Conservation (phyloP, 768 basidiomycete species). For the Lactarius psammicola region DNA sequence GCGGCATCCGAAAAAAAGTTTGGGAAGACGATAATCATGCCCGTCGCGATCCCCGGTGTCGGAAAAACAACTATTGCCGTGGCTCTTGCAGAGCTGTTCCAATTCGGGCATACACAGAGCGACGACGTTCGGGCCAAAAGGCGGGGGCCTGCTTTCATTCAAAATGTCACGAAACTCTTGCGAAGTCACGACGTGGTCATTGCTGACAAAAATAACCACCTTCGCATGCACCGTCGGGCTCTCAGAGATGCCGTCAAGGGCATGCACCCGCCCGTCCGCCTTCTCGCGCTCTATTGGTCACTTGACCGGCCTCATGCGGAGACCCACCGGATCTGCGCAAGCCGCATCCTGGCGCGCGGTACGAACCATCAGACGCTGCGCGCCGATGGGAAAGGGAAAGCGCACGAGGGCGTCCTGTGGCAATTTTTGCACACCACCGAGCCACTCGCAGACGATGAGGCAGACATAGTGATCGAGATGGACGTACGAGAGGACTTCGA, state of each 20-base stretch:
- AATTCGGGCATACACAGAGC: conserved; percentile 89
- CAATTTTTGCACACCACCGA: conserved; percentile 68
- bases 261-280: conserved; percentile 55
- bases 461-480: conserved; percentile 73
- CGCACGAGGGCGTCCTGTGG: conserved; percentile 80
- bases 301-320: conserved; percentile 54
- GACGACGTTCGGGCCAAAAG: conserved; percentile 85
- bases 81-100: conserved; percentile 75
- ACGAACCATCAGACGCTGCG: conserved; percentile 82
- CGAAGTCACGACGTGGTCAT: conserved; percentile 73
- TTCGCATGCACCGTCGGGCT: conserved; percentile 33
- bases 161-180: conserved; percentile 65
- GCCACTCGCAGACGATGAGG: conserved; percentile 58
- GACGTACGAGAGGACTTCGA: conserved; percentile 53
- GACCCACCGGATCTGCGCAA: conserved; percentile 71
- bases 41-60: conserved; percentile 89
- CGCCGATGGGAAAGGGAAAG: conserved; percentile 48
- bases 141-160: conserved; percentile 63
- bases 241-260: conserved; percentile 55
- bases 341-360: conserved; percentile 73
- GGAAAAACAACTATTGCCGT: conserved; percentile 88
- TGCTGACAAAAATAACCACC: conserved; percentile 90
- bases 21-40: conserved; percentile 81
- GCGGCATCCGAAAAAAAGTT: conserved; percentile 35
- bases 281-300: conserved; percentile 82